Evolutionary conservation across 192 early-diverging fungal species (phyloP).

Genomic region (Coemansia brasiliensis): DNA sequence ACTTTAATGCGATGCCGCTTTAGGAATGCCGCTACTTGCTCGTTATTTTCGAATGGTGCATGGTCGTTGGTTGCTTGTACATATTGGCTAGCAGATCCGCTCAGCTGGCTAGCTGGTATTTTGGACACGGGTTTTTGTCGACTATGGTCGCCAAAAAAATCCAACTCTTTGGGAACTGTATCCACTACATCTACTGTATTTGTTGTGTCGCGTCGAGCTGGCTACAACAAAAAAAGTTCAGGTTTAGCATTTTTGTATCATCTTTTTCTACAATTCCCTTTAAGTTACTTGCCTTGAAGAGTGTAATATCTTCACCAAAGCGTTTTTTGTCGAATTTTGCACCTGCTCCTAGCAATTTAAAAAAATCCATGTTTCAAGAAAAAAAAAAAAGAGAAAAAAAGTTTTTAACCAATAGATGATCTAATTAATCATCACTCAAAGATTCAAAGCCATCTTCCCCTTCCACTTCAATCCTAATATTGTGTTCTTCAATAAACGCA

Average conservation of each 20-base stretch:
- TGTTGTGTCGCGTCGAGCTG: constrained; percentile 9
- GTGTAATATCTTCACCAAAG: constrained; percentile 75
- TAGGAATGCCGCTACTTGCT: constrained; percentile 64
- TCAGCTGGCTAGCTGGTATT: constrained; percentile 35
- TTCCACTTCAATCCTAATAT: neutral
- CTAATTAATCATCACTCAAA: neutral
- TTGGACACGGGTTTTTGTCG: constrained; percentile 10
- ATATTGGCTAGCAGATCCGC: constrained; percentile 47
- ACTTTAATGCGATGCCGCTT: constrained; percentile 78
- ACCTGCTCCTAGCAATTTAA: constrained; percentile 82
- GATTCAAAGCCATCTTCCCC: neutral
- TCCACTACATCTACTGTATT: constrained; percentile 24
- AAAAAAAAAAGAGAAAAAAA: neutral
- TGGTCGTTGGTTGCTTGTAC: constrained; percentile 37
- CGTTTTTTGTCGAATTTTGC: constrained; percentile 85
- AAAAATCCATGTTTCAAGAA: constrained; percentile 63
- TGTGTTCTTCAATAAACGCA: neutral
- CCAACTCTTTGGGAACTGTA: constrained; percentile 41
- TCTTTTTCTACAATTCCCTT: neutral
- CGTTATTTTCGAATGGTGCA: constrained; percentile 27
- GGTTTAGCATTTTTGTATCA: neutral
- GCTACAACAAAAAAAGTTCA: constrained; percentile 9
- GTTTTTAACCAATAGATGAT: neutral
- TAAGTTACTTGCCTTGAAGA: constrained; percentile 68
- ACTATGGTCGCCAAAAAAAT: constrained; percentile 37